Base-by-base conservation (phyloP, 2,329 filamentous ascomycete species). In the Neonectria ditissima region DNA sequence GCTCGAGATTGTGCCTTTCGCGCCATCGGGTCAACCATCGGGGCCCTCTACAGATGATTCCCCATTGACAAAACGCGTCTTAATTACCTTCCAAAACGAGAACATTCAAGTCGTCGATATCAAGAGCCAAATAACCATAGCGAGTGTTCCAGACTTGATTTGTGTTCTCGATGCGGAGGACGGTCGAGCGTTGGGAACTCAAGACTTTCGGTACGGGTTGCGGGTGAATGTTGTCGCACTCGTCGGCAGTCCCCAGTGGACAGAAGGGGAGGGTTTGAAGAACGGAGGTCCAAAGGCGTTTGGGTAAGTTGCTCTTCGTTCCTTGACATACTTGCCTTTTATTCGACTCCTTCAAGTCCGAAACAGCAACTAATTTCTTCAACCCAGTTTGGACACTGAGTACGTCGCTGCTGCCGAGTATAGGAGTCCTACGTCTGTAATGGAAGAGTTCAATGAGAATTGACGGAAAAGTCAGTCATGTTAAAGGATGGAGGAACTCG, bases 91-190 rank as follows among this genome's bases (percentile, higher is more conserved):
- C 13, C 45, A 57, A 26, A 62, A 62, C 20, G 59, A 62, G 18
- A 62, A 62, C 37, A 62, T 62, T 9, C 54, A 57, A 32, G 59
- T 30, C 2, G 41, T 47, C 20, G 24, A 53, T 10, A 16, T 18
- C n/a, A 22, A 37, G n/a, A 47, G 18, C 18, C 11, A 34, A 18
- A 18, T 10, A 10, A 57, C 54, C 1, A 22, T 62, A 11, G 54
- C 54, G 16, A 62, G 47, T 22, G 67, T 69, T 0, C 67, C 67
- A 4, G 67, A 69, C 32, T 65, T 69, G 0, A 62, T 69, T 13
- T 61, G 56, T 13, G 5, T 69, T 0, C 30, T 69, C 1, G 65
- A 69, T 8, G 54, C 55, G 0, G 65, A 62, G 4, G 52, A 55
- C 0, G 65, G 67, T 2, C 50, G 26, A 16, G 67, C 67, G 24